Evolutionary conservation across 1,284 basidiomycete genomes (phyloP).

Genomic region (Phellopilus nigrolimitatus): DNA sequence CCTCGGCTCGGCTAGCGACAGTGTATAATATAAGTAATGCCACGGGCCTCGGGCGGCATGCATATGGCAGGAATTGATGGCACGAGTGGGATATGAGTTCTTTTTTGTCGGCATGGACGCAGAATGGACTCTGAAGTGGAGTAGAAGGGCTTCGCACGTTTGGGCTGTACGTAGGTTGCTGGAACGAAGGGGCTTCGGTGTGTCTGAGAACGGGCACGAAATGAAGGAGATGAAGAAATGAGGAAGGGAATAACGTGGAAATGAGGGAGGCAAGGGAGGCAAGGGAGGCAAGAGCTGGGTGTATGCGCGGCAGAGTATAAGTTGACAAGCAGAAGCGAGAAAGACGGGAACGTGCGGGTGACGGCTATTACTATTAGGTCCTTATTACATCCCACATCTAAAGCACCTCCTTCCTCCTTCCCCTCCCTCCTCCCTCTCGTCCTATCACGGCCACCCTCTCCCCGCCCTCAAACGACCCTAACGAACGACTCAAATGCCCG

Average conservation of each 20-base stretch:
- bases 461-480: not conserved
- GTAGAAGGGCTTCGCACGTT: too few relatives aligned
- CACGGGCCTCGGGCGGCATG: too few relatives aligned
- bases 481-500: conserved; percentile 15
- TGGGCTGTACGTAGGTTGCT: too few relatives aligned
- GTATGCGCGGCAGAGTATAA: too few relatives aligned
- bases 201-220: not conserved
- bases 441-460: not conserved
- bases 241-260: not conserved
- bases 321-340: not conserved
- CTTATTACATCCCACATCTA: not conserved
- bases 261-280: not conserved
- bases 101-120: too few relatives aligned
- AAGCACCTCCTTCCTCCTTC: not conserved
- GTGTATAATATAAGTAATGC: too few relatives aligned
- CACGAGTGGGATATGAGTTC: too few relatives aligned
- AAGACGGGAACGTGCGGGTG: not conserved
- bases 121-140: too few relatives aligned
- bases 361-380: not conserved
- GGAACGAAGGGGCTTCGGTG: too few relatives aligned
- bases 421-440: not conserved
- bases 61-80: too few relatives aligned
- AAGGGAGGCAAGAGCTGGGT: too few relatives aligned
- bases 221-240: not conserved
- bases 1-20: too few relatives aligned